Base-by-base conservation (phyloP, 441 rosid species). In the Biscutella laevigata region DNA sequence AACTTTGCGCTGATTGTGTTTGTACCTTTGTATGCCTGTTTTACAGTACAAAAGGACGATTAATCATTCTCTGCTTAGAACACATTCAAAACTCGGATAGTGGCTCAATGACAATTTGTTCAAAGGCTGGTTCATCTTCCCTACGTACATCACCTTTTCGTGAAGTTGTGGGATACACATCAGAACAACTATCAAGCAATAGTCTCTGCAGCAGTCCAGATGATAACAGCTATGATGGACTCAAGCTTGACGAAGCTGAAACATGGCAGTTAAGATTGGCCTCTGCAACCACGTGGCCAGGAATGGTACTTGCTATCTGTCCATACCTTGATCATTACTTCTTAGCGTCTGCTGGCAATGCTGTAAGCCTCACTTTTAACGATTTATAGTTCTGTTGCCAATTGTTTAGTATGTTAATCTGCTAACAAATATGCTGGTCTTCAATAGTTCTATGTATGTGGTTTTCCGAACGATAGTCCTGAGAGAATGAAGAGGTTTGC, bases 261-360 rank as follows among this genome's bases (percentile, higher is more conserved):
- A 59, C 73, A 34, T 92, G 99, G 95, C 85, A 79, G 64, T 72
- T 92, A 38, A 78, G 86, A 53, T 52, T 72, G 69, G 83, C 81
- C 51, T 77, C 45, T 73, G 49, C 84, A 42, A 64, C 59, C 39
- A 49, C 64, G 50, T 86, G 80, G 85, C 74, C 79, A 11, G 99
- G 97, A 62, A 86, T 86, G 95, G 94, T 78, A 53, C 95, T 92
- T 48, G 90, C 97, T 32, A 75, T 88, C 45, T 84, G 97, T 72
- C 90, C 97, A 54, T 92, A 92, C 76, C 88, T 84, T 71, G 95
- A 80, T 72, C 78, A 68, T 28, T 86, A 68, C 74, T 92, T 92
- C 76, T 73, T 92, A 79, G 97, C 84, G 20, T 88, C 99, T 73
- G 92, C 97, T 68, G 99, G 99, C 75, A 86, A 76, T 74, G 72